A percentile compares a stretch with the other conserved stretches of the same genome.
These are phyloP conservation scores for Penicillium taxi DNA, from an alignment of 495 filamentous ascomycete genomes.

Conservation along the genomic window DNA sequence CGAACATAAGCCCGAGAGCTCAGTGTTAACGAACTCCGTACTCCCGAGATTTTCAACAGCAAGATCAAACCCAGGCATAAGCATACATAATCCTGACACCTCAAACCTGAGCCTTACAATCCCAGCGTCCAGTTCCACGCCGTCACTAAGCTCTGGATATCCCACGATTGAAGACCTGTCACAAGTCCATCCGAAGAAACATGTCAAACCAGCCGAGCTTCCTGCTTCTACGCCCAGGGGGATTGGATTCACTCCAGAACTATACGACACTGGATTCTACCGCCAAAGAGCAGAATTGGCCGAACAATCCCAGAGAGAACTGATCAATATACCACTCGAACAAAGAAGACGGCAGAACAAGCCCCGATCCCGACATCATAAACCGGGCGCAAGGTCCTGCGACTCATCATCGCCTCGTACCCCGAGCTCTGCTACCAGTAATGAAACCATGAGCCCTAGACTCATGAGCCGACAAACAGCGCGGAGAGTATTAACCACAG, in stretches of 20 bases:
- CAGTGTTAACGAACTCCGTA: too few species aligned
- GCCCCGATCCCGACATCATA: too few species aligned
- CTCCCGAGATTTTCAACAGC: too few species aligned
- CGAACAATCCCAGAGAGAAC: conserved; percentile 17
- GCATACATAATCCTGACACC: neutral
- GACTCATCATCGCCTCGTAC: too few species aligned
- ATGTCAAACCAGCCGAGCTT: conserved; percentile 1
- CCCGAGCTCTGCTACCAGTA: neutral
- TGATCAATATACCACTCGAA: conserved; percentile 26
- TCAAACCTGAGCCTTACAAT: neutral
- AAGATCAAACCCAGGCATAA: too few species aligned
- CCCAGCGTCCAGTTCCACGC: neutral
- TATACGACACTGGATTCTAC: conserved; percentile 29
- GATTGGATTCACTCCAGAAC: conserved; percentile 14
- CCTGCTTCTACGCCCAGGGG: conserved; percentile 5
- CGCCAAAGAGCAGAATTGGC: conserved; percentile 26
- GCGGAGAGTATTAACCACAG: conserved; percentile 17
- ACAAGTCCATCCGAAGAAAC: neutral
- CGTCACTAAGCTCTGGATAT: conserved; percentile 2
- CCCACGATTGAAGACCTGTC: neutral
- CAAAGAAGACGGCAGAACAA: too few species aligned
- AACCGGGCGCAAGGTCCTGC: too few species aligned
- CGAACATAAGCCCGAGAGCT: too few species aligned
- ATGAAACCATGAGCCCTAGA: neutral
- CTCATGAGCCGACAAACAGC: neutral